A percentile compares a stretch with the other conserved stretches of the same genome.
Evolutionary conservation across 192 early-diverging fungal genomes (phyloP).

Genomic region (Coemansia umbellata): DNA sequence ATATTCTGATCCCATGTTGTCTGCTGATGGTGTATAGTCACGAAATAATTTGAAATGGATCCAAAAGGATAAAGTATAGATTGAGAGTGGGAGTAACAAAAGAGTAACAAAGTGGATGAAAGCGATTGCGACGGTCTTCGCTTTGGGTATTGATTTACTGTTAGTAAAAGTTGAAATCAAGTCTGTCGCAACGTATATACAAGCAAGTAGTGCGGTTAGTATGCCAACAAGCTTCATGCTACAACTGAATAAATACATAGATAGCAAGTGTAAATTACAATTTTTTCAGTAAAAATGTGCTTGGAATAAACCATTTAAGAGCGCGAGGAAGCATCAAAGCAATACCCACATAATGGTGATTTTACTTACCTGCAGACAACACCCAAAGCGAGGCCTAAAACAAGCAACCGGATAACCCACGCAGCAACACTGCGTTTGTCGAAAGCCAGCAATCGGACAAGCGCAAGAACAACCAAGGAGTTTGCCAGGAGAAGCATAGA

Average conservation of each 20-base stretch:
- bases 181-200: slow-evolving; percentile 69
- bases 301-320: too few species aligned
- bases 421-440: slow-evolving; percentile 61
- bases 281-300: too few species aligned
- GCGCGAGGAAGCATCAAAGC: background rate
- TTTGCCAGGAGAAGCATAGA: slow-evolving; percentile 91
- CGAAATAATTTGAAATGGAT: slow-evolving; percentile 80
- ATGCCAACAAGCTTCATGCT: slow-evolving; percentile 94
- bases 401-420: slow-evolving; percentile 71
- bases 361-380: slow-evolving; percentile 63
- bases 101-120: background rate
- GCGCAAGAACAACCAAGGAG: slow-evolving; percentile 53
- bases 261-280: too few species aligned
- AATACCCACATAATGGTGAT: background rate
- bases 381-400: slow-evolving; percentile 70
- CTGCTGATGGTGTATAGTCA: slow-evolving; percentile 75
- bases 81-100: slow-evolving; percentile 65
- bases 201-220: slow-evolving; percentile 79
- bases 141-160: slow-evolving; percentile 32
- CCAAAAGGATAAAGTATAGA: slow-evolving; percentile 74
- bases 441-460: slow-evolving; percentile 22
- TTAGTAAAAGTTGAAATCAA: slow-evolving; percentile 70
- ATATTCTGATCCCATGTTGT: slow-evolving; percentile 90
- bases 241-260: background rate
- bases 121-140: background rate